Percentiles rank a stretch among this genome's conserved stretches.
Evolutionary conservation across 2,329 filamentous ascomycete genomes (phyloP).

Genomic region (Aureobasidium sp.): DNA sequence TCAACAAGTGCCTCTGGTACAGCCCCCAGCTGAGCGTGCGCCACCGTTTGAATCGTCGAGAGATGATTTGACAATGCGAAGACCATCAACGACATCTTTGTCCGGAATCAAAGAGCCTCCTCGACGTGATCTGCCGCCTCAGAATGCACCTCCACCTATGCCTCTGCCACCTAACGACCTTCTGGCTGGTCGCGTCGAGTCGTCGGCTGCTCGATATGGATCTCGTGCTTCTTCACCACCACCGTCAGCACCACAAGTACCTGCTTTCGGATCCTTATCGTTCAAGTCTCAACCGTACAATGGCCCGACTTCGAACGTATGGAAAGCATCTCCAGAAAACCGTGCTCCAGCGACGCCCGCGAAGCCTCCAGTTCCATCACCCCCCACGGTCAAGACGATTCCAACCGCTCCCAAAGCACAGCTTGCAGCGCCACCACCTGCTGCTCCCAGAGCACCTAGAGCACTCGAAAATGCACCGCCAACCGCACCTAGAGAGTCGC

Average conservation of each 20-base stretch:
- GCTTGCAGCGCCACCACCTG: constrained; percentile 29
- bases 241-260: constrained; percentile 47
- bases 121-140: constrained; percentile 26
- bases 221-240: constrained; percentile 45
- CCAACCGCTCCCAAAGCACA: constrained; percentile 33
- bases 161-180: constrained; percentile 37
- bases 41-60: constrained; percentile 29
- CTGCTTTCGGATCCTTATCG: constrained; percentile 45
- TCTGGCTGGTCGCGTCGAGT: constrained; percentile 39
- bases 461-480: constrained; percentile 24
- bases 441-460: constrained; percentile 28
- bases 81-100: constrained; percentile 22
- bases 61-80: constrained; percentile 22
- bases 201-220: constrained; percentile 40
- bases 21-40: constrained; percentile 28
- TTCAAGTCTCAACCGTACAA: constrained; percentile 17
- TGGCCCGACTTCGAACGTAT: constrained; percentile 32
- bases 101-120: constrained; percentile 16
- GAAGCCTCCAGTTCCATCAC: neutral
- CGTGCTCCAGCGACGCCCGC: constrained; percentile 4
- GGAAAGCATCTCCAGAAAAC: constrained; percentile 34
- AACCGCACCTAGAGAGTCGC: neutral
- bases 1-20: constrained; percentile 24
- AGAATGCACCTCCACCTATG: neutral
- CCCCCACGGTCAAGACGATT: constrained; percentile 18